Percentiles rank a stretch among this genome's conserved stretches.
Conservation (phyloP, 2,329 filamentous ascomycete species). For the Zelopaecilomyces penicillatus region DNA sequence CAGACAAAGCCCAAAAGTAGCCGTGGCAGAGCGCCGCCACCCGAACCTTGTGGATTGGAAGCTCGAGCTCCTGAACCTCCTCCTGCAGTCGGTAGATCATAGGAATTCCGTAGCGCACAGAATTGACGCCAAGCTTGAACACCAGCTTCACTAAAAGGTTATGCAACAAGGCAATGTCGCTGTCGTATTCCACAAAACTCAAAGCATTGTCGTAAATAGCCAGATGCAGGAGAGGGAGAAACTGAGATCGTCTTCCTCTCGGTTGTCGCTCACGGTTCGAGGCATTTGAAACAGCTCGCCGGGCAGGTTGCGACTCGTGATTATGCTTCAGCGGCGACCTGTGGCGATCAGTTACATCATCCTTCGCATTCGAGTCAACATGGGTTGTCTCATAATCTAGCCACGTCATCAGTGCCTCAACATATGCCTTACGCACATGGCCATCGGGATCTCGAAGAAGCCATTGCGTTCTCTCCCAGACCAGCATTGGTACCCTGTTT, state of each 20-base stretch:
- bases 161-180: conserved; percentile 70
- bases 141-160: conserved; percentile 68
- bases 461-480: conserved; percentile 97
- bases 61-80: conserved; percentile 61
- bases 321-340: conserved; percentile 33
- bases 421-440: conserved; percentile 74
- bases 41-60: conserved; percentile 64
- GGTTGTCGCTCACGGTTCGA: conserved; percentile 51
- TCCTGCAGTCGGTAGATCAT: conserved; percentile 88
- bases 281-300: conserved; percentile 61
- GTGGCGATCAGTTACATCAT: conserved; percentile 42
- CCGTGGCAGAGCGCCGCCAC: conserved; percentile 80
- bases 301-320: conserved; percentile 37
- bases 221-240: conserved; percentile 74
- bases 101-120: conserved; percentile 66
- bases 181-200: conserved; percentile 62
- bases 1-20: conserved; percentile 74
- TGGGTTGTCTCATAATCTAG: conserved; percentile 68
- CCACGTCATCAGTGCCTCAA: conserved; percentile 78
- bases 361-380: conserved; percentile 53
- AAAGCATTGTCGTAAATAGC: conserved; percentile 83
- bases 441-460: conserved; percentile 72
- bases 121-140: conserved; percentile 72
- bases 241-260: conserved; percentile 52
- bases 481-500: conserved; percentile 66